Evolutionary conservation across 1,284 basidiomycete species (phyloP), one percentile per base, ranked within the genome.

Genomic region (Pseudozyma hubeiensis): DNA sequence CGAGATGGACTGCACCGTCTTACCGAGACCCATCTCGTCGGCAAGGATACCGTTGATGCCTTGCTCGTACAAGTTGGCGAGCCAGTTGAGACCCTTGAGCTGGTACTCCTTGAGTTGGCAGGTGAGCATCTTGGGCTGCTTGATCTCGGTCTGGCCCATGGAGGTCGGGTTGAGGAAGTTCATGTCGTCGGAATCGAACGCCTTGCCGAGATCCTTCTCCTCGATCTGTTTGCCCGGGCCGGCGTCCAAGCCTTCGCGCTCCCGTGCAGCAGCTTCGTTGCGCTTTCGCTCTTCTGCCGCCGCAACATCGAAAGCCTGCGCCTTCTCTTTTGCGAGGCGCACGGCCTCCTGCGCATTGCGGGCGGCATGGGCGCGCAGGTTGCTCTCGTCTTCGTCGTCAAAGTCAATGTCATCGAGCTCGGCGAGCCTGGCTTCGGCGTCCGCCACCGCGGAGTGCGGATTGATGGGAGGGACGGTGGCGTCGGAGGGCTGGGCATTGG

Each of bases 151-250:
- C 58, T 89, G 92, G 43, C 82, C 82, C 79, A 97, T 87, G n/a
- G 94, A 93, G 4, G 93, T 93, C 2, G 97, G 97, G 83, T 99
- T 99, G 86, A 98, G 93, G 90, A 99, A 99, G 86, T 99, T 98
- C 59, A 99, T 90, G 84, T 99, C 96, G 82, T 99, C 96, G 41
- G 92, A 80, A 49, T 83, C 82, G 65, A 84, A 82, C 33, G 77
- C 77, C 68, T 78, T 78, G 73, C 75, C 81, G 10, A 82, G 62
- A 16, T 82, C 75, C 67, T 76, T 75, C 48, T 80, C 78, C 19
- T 75, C 70, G 52, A 73, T 77, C 45, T 64, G 65, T 48, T 52
- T 66, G 37, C 67, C 71, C 2, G 62, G 50, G 31, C 60, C 64
- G 14, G 53, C 62, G 31, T 65, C 63, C 40, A 56, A 51, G 14